A percentile compares a stretch with the other conserved stretches of the same genome.
phyloP scores from a whole-genome alignment of 225 moss, liverwort and hornwort genomes.

The Straminergon stramineum region DNA sequence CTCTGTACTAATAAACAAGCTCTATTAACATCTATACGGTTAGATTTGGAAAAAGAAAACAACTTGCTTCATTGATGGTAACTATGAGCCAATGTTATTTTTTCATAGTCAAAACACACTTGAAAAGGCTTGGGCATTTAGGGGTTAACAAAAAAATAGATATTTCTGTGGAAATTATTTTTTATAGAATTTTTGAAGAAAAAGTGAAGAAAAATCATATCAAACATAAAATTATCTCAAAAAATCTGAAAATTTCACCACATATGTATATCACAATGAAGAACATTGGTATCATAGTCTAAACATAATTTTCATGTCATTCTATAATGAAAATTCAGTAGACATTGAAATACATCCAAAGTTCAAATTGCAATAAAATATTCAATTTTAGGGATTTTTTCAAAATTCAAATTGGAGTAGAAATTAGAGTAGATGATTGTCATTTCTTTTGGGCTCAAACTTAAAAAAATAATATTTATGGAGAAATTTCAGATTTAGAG shows the following conservation, averaged over 20 bases:
- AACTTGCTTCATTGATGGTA: too few relatives aligned
- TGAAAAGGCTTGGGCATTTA: too few relatives aligned
- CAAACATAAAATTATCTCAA: background rate
- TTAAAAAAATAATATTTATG: too few relatives aligned
- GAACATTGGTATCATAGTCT: background rate
- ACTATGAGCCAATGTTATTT: too few relatives aligned
- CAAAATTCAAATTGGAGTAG: background rate
- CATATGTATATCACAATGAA: rapidly evolving
- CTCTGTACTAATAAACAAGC: too few relatives aligned
- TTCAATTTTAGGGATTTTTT: background rate
- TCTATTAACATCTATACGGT: too few relatives aligned
- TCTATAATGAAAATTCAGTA: background rate
- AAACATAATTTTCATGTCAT: background rate
- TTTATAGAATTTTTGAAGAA: background rate
- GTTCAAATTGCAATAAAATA: background rate
- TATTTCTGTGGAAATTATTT: too few relatives aligned
- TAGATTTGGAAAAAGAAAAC: too few relatives aligned
- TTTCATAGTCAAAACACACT: too few relatives aligned
- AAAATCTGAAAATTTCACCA: background rate
- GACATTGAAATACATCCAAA: background rate
- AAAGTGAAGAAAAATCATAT: background rate
- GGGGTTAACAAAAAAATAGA: too few relatives aligned
- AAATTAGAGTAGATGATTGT: background rate
- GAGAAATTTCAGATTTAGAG: too few relatives aligned
- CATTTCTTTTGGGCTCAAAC: background rate